These are phyloP conservation scores for Backusella morwellensis DNA, from an alignment of 192 early-diverging fungal species.

Conservation along the genomic window DNA sequence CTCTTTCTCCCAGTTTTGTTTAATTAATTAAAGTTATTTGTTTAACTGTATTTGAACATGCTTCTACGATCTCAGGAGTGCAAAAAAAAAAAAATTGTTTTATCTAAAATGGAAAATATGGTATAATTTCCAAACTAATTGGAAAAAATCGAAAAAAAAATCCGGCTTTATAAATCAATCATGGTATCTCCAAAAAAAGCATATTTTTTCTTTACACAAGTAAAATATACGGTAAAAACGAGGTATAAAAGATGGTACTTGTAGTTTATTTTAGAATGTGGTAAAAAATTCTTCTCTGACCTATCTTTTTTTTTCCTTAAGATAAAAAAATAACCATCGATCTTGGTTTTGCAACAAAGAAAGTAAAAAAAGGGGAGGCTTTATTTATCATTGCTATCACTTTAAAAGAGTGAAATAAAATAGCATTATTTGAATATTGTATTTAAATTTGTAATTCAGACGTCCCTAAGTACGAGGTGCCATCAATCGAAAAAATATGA, in stretches of 20 bases:
- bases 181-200: neutral
- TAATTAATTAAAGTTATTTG: neutral
- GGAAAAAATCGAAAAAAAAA: neutral
- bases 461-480: neutral
- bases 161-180: neutral
- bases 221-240: neutral
- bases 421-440: neutral
- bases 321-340: constrained; percentile 3
- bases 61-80: neutral
- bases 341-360: neutral
- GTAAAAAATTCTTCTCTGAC: neutral
- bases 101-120: neutral
- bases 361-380: neutral
- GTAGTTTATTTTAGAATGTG: neutral
- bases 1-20: neutral
- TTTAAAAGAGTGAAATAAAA: neutral
- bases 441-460: neutral
- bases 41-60: neutral
- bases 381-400: neutral
- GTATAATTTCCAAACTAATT: neutral
- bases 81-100: neutral
- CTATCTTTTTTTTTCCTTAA: neutral
- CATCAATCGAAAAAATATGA: neutral
- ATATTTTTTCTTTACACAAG: neutral
- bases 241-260: neutral